Evolutionary conservation across 1,284 basidiomycete species (phyloP), one percentile per base, ranked within the genome.

Genomic region (Tylopilus orsonianus): DNA sequence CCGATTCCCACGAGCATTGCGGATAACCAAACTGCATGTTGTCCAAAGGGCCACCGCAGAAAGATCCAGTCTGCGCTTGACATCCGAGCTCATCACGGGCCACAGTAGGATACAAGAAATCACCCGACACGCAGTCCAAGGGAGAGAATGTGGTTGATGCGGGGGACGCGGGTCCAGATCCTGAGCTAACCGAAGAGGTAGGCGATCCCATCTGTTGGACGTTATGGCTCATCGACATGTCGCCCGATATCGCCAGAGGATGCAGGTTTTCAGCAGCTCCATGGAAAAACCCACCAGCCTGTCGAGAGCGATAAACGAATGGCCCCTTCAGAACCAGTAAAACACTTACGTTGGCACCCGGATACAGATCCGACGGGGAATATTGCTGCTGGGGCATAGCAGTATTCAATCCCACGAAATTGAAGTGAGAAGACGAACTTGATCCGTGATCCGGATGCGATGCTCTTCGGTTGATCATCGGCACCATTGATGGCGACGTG

Each of bases 381-480:
- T 58, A 63, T 39, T 55, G 67, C 44, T 67, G 64, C 37, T 58
- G 68, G 54, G 67, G 58, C 54, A 70, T 54, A 27, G 70, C 68
- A 48, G 66, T 62, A 30, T 49, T 56, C 54, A 60, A 62, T 10
- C 76, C 71, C 12, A 72, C 50, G 61, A 71, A 79, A 61, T 79
- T 77, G 61, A 75, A 81, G 48, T 60, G 69, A 49, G 69, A 71
- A 56, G 65, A 67, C 52, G 41, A 62, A 50, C 67, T 72, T 60
- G 55, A 64, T 61, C 68, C 66, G 55, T 70, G 71, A 56, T 72
- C 71, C 40, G 73, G 71, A 61, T 74, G 73, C 40, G 77, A 73
- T 40, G 76, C 68, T 46, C 80, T 79, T 46, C 79, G 72, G 57
- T 72, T 75, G 70, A 81, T 80, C 68, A 81, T 75, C 37, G 80